Evolutionary conservation across 176 grass and related monocot species (phyloP), one percentile per base, ranked within the genome.

Genomic region (Avena insularis): DNA sequence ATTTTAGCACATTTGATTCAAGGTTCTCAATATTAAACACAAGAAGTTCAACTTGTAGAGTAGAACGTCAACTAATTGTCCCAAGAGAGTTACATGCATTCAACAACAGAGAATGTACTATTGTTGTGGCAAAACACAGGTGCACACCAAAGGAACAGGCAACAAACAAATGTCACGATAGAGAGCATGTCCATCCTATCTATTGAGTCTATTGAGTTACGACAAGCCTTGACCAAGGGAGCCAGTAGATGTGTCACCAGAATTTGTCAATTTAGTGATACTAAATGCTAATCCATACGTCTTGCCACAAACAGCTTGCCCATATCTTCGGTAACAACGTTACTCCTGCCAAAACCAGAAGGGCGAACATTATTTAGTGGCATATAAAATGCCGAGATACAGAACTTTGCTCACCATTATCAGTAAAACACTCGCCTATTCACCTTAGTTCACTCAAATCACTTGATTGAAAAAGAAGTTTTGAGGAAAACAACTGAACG

Each of bases 241-340:
- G 17, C 12, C 11, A 71, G 25, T 62, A 81, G 25, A 51, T 46
- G 38, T 33, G 60, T 7, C 45, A 3, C 25, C 12, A 38, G 16
- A 60, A 38, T 65, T 13, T n/a, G 20, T 83, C 40, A 50, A 49
- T 55, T 16, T 27, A 65, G 6, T 45, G 72, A 29, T 36, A 84
- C 29, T 74, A 84, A 74, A 35, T 82, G 40, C 86, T 95, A 89
- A 25, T 95, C 93, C 83, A 53, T 89, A 15, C 27, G 87, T 70
- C 79, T 96, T 47, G 88, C 81, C 83, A 99, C 94, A 90, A 99
- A 99, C 6, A 96, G 63, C 56, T 90, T 99, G 75, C 82, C 86
- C 85, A 96, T 87, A 51, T 99, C 97, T 96, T 99, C 97, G 8
- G 97, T 99, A 66, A 99, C 97, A 82, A 99, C 89, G 12, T 99